Evolutionary conservation across 1,284 basidiomycete genomes (phyloP).

Genomic region (Retiboletus flavoniger): DNA sequence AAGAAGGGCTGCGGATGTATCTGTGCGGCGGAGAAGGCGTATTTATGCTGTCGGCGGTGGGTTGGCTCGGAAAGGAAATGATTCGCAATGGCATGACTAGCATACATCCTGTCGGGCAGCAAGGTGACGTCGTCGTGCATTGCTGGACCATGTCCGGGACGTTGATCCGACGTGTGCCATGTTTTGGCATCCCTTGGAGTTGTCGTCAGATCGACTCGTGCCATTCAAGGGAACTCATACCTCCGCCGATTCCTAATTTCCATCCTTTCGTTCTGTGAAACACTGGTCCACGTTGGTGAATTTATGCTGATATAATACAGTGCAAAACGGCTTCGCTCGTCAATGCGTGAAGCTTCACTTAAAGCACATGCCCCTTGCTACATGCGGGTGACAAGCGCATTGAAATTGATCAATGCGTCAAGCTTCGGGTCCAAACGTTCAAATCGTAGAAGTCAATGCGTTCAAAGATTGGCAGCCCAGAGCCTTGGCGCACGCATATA

Average conservation of each 20-base stretch:
- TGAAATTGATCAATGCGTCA: background rate
- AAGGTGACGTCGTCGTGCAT: conserved; percentile 14
- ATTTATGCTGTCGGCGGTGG: conserved; percentile 24
- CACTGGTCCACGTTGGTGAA: no score
- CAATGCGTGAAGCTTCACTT: background rate
- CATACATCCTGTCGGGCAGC: background rate
- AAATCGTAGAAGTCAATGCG: background rate
- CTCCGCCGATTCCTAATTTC: background rate
- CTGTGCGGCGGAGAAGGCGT: conserved; percentile 3
- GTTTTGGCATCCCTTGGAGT: conserved; percentile 7
- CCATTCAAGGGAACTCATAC: background rate
- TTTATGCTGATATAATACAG: background rate
- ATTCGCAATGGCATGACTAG: background rate
- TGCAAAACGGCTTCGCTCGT: background rate
- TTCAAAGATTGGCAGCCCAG: background rate
- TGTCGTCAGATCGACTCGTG: background rate
- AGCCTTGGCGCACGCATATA: conserved; percentile 6
- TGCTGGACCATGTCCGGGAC: background rate
- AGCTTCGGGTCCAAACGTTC: background rate
- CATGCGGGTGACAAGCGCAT: background rate
- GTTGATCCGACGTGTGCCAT: conserved; percentile 6
- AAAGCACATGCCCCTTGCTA: background rate
- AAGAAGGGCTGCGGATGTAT: background rate
- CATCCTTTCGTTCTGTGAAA: background rate
- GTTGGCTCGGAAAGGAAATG: conserved; percentile 18